phyloP scores from a whole-genome alignment of 139 green algal species.

The Chlamydomonas schloesseri region DNA sequence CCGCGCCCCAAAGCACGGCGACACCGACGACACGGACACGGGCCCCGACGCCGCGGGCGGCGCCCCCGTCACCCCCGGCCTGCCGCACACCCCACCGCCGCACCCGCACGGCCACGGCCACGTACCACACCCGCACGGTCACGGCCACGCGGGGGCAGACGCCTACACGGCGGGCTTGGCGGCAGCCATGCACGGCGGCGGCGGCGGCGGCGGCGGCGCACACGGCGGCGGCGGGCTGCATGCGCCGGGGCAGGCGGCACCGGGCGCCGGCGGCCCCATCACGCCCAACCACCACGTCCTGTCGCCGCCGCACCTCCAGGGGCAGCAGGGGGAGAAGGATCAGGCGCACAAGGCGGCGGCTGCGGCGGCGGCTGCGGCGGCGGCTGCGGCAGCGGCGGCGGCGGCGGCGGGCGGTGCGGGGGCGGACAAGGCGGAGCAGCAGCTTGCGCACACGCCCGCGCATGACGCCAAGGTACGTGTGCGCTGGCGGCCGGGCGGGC shows the following conservation, averaged over 20 bases:
- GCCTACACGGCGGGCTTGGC: neutral
- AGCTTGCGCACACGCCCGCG: conserved; percentile 5
- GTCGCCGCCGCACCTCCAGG: neutral
- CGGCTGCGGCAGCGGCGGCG: too few relatives aligned
- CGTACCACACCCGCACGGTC: neutral
- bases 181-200: too few relatives aligned
- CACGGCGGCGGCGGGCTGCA: neutral
- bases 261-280: too few relatives aligned
- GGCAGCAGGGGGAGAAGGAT: conserved; percentile 5
- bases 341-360: neutral
- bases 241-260: too few relatives aligned
- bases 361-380: too few relatives aligned
- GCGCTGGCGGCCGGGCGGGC: too few relatives aligned
- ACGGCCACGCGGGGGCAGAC: neutral
- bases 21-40: neutral
- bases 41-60: too few relatives aligned
- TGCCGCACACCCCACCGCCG: neutral
- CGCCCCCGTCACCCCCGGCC: too few relatives aligned
- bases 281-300: too few relatives aligned
- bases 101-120: neutral
- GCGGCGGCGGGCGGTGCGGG: neutral
- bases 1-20: neutral
- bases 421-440: conserved; percentile 10
- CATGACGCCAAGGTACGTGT: neutral
- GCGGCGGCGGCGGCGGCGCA: too few relatives aligned